phyloP scores from a whole-genome alignment of 1,284 basidiomycete species.

The Leccinum griseonigrum region DNA sequence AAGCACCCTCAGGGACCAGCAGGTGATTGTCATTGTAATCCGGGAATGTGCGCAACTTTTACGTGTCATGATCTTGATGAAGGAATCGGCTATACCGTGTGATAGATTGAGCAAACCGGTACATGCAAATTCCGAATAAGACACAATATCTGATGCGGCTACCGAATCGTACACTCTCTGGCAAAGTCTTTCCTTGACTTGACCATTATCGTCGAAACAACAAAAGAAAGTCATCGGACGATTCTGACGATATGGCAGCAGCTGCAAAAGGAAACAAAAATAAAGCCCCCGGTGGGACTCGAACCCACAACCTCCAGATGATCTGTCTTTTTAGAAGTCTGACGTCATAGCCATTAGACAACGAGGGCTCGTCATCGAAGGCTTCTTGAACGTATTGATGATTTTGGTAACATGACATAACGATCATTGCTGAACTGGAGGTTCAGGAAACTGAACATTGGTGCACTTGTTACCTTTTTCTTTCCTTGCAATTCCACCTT shows the following conservation, averaged over 20 bases:
- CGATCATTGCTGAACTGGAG: background rate
- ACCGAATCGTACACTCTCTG: background rate
- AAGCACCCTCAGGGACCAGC: background rate
- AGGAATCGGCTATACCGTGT: slow-evolving; percentile 8
- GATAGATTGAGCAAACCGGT: slow-evolving; percentile 8
- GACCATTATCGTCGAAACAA: background rate
- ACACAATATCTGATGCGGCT: background rate
- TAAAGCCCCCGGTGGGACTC: slow-evolving; percentile 65
- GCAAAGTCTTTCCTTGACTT: background rate
- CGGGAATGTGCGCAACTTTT: slow-evolving; percentile 15
- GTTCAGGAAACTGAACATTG: background rate
- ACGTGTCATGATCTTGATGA: slow-evolving; percentile 13
- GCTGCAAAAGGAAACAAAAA: slow-evolving; percentile 16
- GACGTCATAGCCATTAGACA: slow-evolving; percentile 80
- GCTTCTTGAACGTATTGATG: background rate
- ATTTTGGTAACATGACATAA: background rate
- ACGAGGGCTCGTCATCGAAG: slow-evolving; percentile 45
- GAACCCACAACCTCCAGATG: slow-evolving; percentile 75
- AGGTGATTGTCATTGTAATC: slow-evolving; percentile 1
- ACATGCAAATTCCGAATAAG: slow-evolving; percentile 7
- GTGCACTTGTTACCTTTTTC: background rate
- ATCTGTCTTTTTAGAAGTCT: slow-evolving; percentile 66
- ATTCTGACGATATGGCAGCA: background rate
- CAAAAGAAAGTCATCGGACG: background rate
- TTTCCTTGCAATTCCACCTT: background rate